Conservation (phyloP, 2,329 filamentous ascomycete genomes). For the Xylariaceae sp. region DNA sequence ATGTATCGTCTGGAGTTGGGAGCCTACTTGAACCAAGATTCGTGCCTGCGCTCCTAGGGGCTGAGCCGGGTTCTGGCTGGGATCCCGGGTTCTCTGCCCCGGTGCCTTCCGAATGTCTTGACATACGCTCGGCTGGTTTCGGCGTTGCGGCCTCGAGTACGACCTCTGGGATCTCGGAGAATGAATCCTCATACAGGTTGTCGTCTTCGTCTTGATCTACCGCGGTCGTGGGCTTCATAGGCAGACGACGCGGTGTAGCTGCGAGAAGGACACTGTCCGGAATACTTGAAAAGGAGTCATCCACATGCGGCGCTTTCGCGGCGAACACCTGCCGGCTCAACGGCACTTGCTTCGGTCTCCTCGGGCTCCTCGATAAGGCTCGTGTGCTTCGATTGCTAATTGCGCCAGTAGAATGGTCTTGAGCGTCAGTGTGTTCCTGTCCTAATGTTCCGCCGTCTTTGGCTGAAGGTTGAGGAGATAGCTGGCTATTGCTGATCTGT, state of each 20-base stretch:
- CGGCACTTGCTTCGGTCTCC: constrained; percentile 23
- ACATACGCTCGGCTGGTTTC: constrained; percentile 18
- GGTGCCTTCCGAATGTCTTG: constrained; percentile 1
- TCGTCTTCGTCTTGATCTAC: constrained; percentile 22
- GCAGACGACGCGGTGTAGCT: constrained; percentile 22
- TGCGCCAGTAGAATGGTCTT: constrained; percentile 5
- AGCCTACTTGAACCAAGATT: constrained; percentile 32
- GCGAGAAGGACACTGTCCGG: constrained; percentile 25
- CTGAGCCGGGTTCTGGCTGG: constrained; percentile 14
- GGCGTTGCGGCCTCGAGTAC: constrained; percentile 44
- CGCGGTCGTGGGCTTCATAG: constrained; percentile 12
- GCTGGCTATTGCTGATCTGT: constrained; percentile 14
- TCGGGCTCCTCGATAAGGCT: constrained; percentile 26
- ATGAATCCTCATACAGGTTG: constrained; percentile 44
- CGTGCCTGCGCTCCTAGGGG: constrained; percentile 29
- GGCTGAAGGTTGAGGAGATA: constrained; percentile 7
- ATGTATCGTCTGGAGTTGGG: constrained; percentile 45
- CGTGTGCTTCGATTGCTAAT: constrained; percentile 5
- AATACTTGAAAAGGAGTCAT: constrained; percentile 29
- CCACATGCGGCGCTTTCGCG: constrained; percentile 22
- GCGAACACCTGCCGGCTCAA: constrained; percentile 28
- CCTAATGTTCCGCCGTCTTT: constrained; percentile 8
- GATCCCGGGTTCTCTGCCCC: constrained; percentile 7
- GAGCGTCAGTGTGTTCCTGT: constrained; percentile 4
- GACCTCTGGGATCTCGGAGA: constrained; percentile 47